A percentile compares a stretch with the other conserved stretches of the same genome.
These are phyloP conservation scores for Malbranchea zuffiana DNA, from an alignment of 2,329 filamentous ascomycete species.

Conservation along the genomic window DNA sequence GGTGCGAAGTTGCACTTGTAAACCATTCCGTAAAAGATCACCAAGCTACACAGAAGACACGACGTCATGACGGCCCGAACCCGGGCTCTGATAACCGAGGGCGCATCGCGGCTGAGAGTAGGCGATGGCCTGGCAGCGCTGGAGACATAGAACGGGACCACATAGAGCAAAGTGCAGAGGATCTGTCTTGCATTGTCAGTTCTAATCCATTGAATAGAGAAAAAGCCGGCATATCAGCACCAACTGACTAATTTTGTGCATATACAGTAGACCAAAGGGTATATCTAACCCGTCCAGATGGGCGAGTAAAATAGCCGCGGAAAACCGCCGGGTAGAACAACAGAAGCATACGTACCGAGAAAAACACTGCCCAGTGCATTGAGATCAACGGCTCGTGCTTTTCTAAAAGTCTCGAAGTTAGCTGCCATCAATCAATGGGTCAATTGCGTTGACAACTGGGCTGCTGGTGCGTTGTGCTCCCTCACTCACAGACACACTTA, in stretches of 20 bases:
- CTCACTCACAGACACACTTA: no score
- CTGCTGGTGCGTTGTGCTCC: no score
- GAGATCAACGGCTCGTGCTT: constrained; percentile 14
- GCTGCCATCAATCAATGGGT: background rate
- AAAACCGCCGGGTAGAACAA: background rate
- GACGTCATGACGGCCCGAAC: constrained; percentile 70
- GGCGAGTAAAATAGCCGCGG: background rate
- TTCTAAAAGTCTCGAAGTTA: background rate
- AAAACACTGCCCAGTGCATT: constrained; percentile 8
- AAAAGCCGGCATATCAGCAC: no score
- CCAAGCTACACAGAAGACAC: constrained; percentile 55
- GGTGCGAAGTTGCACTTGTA: constrained; percentile 41
- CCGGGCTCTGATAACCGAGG: constrained; percentile 76
- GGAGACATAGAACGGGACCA: constrained; percentile 81
- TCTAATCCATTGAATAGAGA: background rate
- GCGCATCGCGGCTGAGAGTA: constrained; percentile 71
- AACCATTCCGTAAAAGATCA: constrained; percentile 57
- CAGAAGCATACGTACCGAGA: constrained; percentile 11
- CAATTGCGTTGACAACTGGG: background rate
- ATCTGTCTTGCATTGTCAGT: constrained; percentile 42
- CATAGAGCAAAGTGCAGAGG: constrained; percentile 77
- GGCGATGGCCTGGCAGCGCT: constrained; percentile 66
- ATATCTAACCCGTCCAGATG: background rate
- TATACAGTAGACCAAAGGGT: no score
- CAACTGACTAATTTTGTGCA: no score